phyloP scores from a whole-genome alignment of 345 rosid species.

The Brassica carinata region DNA sequence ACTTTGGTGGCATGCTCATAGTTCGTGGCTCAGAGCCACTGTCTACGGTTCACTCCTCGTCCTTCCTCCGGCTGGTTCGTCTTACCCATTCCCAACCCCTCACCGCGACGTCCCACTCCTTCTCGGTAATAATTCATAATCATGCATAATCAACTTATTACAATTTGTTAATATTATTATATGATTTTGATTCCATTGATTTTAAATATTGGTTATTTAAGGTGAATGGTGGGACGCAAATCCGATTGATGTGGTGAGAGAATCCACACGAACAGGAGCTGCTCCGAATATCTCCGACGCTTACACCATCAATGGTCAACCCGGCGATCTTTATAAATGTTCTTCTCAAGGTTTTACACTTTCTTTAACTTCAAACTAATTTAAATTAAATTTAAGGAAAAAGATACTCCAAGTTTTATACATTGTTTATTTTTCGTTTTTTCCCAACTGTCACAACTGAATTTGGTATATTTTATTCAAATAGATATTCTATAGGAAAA shows the following conservation, averaged over 20 bases:
- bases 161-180: background rate
- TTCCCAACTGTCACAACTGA: conserved; percentile 31
- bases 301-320: conserved; percentile 90
- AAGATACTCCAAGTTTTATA: too few relatives aligned
- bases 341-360: conserved; percentile 62
- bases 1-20: conserved; percentile 99
- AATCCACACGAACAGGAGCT: conserved; percentile 73
- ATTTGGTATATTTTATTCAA: conserved; percentile 13
- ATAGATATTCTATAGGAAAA: background rate
- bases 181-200: background rate
- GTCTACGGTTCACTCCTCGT: conserved; percentile 86
- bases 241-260: conserved; percentile 77
- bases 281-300: conserved; percentile 82
- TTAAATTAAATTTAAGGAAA: too few relatives aligned
- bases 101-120: conserved; percentile 70
- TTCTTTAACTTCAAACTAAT: too few relatives aligned
- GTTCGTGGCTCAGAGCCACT: conserved; percentile 97
- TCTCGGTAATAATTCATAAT: conserved; percentile 57
- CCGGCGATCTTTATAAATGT: conserved; percentile 92
- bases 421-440: background rate
- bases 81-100: conserved; percentile 79
- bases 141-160: background rate
- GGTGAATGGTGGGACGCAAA: conserved; percentile 99
- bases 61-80: conserved; percentile 63
- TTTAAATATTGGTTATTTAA: conserved; percentile 27